These are phyloP conservation scores for Phytopythium litorale DNA, from an alignment of 352 stramenopile genomes.

Conservation along the genomic window DNA sequence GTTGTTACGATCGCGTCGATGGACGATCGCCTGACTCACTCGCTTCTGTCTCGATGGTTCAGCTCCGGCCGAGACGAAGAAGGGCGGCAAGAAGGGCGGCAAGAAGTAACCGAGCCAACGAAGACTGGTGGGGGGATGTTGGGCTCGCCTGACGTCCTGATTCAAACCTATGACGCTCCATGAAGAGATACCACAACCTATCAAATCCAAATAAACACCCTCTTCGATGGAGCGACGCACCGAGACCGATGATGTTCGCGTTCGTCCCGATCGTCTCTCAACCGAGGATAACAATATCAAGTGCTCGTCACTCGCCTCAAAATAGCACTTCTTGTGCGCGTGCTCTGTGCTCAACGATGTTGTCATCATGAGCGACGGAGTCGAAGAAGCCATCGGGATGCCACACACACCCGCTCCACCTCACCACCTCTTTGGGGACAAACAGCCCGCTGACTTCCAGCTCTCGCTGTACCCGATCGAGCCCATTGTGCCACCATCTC, in stretches of 20 bases:
- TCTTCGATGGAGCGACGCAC: background rate
- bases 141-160: background rate
- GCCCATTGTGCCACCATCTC: background rate
- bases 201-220: background rate
- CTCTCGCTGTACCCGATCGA: constrained; percentile 5
- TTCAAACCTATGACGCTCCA: background rate
- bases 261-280: background rate
- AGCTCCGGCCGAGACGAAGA: constrained; percentile 31
- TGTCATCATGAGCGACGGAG: background rate
- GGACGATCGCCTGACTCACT: background rate
- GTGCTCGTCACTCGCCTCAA: background rate
- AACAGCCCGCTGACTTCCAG: background rate
- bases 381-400: background rate
- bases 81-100: constrained; percentile 46
- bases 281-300: background rate
- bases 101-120: constrained; percentile 36
- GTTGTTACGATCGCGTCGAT: background rate
- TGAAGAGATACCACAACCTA: background rate
- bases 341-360: background rate
- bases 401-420: background rate
- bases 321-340: background rate
- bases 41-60: background rate
- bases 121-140: background rate
- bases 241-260: background rate
- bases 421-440: background rate